These are phyloP conservation scores for Meyerozyma smithsonii DNA, from an alignment of 1,139 yeast species.

Conservation along the genomic window DNA sequence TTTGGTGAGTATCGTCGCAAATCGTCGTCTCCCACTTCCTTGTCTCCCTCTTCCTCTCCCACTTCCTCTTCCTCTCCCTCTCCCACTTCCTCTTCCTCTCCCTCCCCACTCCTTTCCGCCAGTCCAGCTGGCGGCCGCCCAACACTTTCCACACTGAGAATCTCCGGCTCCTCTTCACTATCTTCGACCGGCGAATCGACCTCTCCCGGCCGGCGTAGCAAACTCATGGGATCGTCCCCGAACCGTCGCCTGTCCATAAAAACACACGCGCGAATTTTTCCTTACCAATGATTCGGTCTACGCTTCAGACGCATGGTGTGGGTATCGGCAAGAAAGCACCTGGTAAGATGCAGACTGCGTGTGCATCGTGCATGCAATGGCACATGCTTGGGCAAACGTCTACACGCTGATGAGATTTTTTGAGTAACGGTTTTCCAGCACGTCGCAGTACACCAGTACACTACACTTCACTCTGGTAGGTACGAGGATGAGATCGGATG, in stretches of 20 bases:
- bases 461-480: neutral
- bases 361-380: neutral
- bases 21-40: neutral
- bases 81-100: neutral
- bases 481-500: neutral
- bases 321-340: neutral
- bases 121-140: neutral
- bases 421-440: neutral
- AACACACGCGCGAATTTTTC: neutral
- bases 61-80: neutral
- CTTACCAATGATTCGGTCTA: neutral
- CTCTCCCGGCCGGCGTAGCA: neutral
- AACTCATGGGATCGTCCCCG: conserved; percentile 1
- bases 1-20: too few relatives aligned
- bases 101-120: neutral
- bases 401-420: neutral
- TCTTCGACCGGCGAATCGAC: neutral
- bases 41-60: neutral
- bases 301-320: neutral
- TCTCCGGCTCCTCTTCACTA: conserved; percentile 1
- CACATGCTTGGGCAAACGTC: neutral
- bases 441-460: conserved; percentile 3
- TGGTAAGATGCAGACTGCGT: neutral
- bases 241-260: neutral
- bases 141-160: neutral